Base-by-base conservation (phyloP, 139 green algal genomes). In the Picochlorum costavermella region DNA sequence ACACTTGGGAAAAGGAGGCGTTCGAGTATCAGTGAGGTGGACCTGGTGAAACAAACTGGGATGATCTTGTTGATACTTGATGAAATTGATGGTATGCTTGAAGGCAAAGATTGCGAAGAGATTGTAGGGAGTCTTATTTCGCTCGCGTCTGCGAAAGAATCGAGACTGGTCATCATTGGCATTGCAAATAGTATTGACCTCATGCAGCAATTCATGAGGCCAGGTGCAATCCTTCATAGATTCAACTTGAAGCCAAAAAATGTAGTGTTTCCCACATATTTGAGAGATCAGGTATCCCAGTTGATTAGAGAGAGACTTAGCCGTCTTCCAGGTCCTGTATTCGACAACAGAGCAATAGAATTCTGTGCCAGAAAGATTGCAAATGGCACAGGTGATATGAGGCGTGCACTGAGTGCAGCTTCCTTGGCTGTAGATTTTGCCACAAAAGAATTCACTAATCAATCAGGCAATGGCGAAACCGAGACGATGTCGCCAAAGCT, bases 161-260 rank as follows among this genome's bases (percentile, higher is more conserved):
- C 75, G 5, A 67, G 80, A 31, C 68, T 87, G 31, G 23, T 87
- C 6, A 44, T 87, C 51, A 43, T 85, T 36, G 81, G 78, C 25
- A 78, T 82, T 43, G 62, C 81, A 33, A 87, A 87, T 65, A 63
- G 44, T 44, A 62, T 87, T 33, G 78, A 87, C 68, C 64, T 87
- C 50, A 67, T 75, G 45, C 72, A 80, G 37, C 60, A 71, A 59
- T 50, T 77, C 17, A 68, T 74, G 55, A 49, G 30, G 2, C 44
- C 69, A 6, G 69, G 69, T 2, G 63, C 48, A 31, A 26, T 43
- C 14, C 13, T 45, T 2, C 59, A 68, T 30, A 64, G 64, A n/a
- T 36, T 43, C 53, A 67, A 68, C 43, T 25, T 71, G 17, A 40
- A 20, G 20, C 74, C 75, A 14, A 26, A 37, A 26, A 62, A 73